Evolutionary conservation across 805 yeast species (phyloP), one percentile per base, ranked within the genome.

Genomic region (Candida argentea): DNA sequence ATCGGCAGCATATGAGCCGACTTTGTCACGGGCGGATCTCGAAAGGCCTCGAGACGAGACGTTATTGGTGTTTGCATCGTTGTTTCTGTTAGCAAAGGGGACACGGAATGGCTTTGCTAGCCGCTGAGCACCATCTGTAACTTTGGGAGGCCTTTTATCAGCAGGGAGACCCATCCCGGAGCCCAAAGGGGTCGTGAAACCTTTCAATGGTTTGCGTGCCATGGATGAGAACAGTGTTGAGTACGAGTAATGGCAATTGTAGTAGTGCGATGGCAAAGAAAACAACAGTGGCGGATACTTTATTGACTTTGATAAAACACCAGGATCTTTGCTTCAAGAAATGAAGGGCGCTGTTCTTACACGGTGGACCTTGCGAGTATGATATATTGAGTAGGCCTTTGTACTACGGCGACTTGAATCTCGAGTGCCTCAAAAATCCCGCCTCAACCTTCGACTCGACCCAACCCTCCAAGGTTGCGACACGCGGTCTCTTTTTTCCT

Each of bases 111-210:
- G 93, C 42, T 63, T 72, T 2, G 74, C 54, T n/a, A 81, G 55
- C 14, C 69, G 56, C 5, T 49, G 57, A 2, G 63, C 52, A 2
- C 83, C 67, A 28, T 73, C 75, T 3, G 65, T 61, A 13, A 68
- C 61, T 11, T 67, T 57, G 14, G 77, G 59, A 5, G 76, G 76
- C 24, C 76, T 57, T 26, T 69, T 64, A 6, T 65, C 64, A 11
- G 65, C 61, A n/a, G 73, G 67, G 0, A 80, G 61, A 0, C 82
- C 80, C 1, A 81, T 81, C 1, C 87, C 89, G 1, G 76, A 70
- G 2, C 86, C 87, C 18, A 76, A 38, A 1, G 67, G 66, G 6
- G 67, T 61, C 13, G 67, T 61, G 33, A 52, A 61, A 25, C 39
- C 55, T 8, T 39, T 57, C 20, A 61, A 47, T n/a, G 57, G 57